A percentile compares a stretch with the other conserved stretches of the same genome.
These are phyloP conservation scores for Royoungia palumana DNA, from an alignment of 768 basidiomycete species.

Conservation along the genomic window DNA sequence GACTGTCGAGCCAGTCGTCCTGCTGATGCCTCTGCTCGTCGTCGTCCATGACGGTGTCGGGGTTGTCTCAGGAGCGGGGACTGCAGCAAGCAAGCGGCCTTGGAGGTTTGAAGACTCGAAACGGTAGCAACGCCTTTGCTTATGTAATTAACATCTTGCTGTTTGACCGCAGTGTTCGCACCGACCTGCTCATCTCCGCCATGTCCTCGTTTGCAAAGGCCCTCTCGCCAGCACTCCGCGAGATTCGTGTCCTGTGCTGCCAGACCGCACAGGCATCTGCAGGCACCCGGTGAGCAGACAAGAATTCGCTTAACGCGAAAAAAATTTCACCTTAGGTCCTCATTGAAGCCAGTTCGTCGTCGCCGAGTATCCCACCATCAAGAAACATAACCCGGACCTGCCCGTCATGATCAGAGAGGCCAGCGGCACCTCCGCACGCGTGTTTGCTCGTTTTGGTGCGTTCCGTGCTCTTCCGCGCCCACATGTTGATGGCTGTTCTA, in stretches of 20 bases:
- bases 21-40: slow-evolving; percentile 52
- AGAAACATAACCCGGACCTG: slow-evolving; percentile 83
- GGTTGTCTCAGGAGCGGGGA: slow-evolving; percentile 4
- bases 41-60: slow-evolving; percentile 44
- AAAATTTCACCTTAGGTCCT: neutral
- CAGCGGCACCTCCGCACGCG: slow-evolving; percentile 71
- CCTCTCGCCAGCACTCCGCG: slow-evolving; percentile 73
- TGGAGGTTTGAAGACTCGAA: slow-evolving; percentile 16
- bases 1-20: slow-evolving; percentile 71
- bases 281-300: slow-evolving; percentile 63
- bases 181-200: slow-evolving; percentile 26
- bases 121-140: slow-evolving; percentile 13
- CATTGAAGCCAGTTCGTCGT: slow-evolving; percentile 72
- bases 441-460: slow-evolving; percentile 85
- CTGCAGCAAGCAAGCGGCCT: slow-evolving; percentile 14
- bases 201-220: slow-evolving; percentile 69
- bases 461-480: slow-evolving; percentile 13
- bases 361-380: slow-evolving; percentile 69
- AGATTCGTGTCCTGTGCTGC: slow-evolving; percentile 77
- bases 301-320: neutral
- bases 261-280: slow-evolving; percentile 74
- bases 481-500: slow-evolving; percentile 16
- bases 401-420: slow-evolving; percentile 82
- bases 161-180: neutral
- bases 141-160: slow-evolving; percentile 25